Base-by-base conservation (phyloP, 2,329 filamentous ascomycete genomes). In the Gnomoniopsis sp. region DNA sequence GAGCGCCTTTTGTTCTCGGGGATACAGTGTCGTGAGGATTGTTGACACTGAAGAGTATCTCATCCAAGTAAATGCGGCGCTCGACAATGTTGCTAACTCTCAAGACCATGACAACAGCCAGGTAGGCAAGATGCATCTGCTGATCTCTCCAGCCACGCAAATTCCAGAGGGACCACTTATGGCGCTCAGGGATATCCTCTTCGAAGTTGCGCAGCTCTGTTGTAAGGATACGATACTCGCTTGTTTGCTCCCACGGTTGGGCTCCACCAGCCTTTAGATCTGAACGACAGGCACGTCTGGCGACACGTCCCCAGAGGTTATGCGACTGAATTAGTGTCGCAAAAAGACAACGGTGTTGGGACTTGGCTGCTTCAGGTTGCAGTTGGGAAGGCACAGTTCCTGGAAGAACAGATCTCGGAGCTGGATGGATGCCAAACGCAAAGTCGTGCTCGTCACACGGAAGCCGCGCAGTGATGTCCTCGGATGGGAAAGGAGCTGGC, bases 371-470 rank as follows among this genome's bases (percentile, higher is more conserved):
- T 1, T 61, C 56, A 1, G 71, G 70, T 46, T 71, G 61, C 2
- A 58, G 53, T 8, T 60, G 53, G 1, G 70, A 69, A 0, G 73
- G 68, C 15, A 66, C 64, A 2, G 72, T 74, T 2, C 71, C 72
- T 0, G 62, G 54, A 0, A 75, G 66, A 6, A 69, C 73, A 3
- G 71, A 70, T 1, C 73, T 64, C 11, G 67, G 63, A 1, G 57
- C 26, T 3, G 72, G 69, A 4, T 65, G 50, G 3, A 60, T 48
- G 6, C 72, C 72, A 59, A 75, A 75, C 8, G 71, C 68, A 57
- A 75, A 75, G 48, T 75, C 73, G 17, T 63, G 63, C 63, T 75
- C 73, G 22, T 71, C 66, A 57, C 72, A 73, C 2, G 73, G 73
- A 3, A 74, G 62, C 8, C 71, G 62, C 3, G 68, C 69, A 1